phyloP scores from a whole-genome alignment of 257 asterid species.

The Marsdenia floribunda region DNA sequence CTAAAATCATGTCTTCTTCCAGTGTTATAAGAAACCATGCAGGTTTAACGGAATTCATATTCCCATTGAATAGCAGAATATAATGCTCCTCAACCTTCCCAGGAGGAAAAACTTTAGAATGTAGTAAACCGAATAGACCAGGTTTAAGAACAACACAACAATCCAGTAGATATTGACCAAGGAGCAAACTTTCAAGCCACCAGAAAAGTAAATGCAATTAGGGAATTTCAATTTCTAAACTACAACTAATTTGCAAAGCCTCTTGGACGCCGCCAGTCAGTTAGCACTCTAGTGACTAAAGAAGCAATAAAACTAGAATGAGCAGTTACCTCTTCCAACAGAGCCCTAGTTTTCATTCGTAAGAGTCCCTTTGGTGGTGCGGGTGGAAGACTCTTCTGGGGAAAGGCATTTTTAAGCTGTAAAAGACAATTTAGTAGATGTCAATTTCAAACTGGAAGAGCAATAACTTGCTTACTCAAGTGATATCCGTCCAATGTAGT shows the following conservation, averaged over 20 bases:
- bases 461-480: neutral
- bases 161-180: neutral
- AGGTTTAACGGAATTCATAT: neutral
- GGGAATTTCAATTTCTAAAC: slow-evolving; percentile 6
- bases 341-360: slow-evolving; percentile 71
- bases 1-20: neutral
- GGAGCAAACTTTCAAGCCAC: neutral
- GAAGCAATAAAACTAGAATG: slow-evolving; percentile 3
- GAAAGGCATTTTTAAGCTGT: slow-evolving; percentile 79
- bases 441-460: neutral
- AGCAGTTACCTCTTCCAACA: slow-evolving; percentile 81
- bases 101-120: neutral
- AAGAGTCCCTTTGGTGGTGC: slow-evolving; percentile 90
- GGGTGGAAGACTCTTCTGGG: slow-evolving; percentile 66
- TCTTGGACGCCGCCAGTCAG: neutral
- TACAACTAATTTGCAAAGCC: neutral
- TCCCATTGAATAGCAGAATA: neutral
- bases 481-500: neutral
- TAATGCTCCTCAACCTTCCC: neutral
- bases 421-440: slow-evolving; percentile 20
- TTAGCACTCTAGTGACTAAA: neutral
- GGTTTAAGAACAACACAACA: neutral
- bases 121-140: neutral
- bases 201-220: neutral
- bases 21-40: neutral